These are phyloP conservation scores for Rhododendron griersonianum DNA, from an alignment of 148 eudicot genomes.

Conservation along the genomic window DNA sequence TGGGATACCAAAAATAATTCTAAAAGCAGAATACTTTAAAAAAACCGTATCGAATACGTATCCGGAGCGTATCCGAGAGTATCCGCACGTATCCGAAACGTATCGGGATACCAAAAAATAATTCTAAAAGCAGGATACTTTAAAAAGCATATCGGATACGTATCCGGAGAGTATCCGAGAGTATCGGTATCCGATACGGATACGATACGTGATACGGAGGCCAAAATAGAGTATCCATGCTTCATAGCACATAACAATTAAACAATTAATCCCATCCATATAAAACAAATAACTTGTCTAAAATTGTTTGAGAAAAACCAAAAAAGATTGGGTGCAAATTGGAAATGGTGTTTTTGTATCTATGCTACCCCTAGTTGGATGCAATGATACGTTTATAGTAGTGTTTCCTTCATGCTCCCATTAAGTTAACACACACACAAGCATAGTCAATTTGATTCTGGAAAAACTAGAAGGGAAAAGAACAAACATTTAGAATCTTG, in stretches of 20 bases:
- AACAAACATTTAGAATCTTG: slow-evolving; percentile 18
- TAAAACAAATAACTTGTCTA: background rate
- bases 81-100: too few species aligned
- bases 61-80: too few species aligned
- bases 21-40: too few species aligned
- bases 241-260: background rate
- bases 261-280: background rate
- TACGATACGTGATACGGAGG: too few species aligned
- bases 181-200: too few species aligned
- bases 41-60: too few species aligned
- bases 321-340: background rate
- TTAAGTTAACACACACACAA: background rate
- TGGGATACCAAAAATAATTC: too few species aligned
- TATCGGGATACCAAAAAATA: too few species aligned
- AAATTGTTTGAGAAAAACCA: background rate
- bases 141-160: too few species aligned
- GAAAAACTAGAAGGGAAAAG: background rate
- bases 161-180: too few species aligned
- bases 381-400: background rate
- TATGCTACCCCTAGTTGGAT: background rate
- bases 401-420: background rate
- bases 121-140: too few species aligned
- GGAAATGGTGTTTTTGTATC: background rate
- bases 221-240: too few species aligned
- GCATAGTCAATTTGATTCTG: background rate